Evolutionary conservation across 257 asterid species (phyloP).

Genomic region (Coffea eugenioides): DNA sequence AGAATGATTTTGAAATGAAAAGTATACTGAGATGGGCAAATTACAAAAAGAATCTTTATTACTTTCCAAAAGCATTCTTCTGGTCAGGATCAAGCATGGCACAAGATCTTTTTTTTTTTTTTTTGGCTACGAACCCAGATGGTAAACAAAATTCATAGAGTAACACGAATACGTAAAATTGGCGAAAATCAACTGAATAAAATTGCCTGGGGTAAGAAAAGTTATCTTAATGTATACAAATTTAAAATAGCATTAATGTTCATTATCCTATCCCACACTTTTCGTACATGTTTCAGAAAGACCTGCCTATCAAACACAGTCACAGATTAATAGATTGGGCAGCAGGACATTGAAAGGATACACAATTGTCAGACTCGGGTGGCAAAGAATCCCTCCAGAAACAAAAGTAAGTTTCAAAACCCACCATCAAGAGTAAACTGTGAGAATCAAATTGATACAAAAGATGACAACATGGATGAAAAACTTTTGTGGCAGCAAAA

Average conservation of each 20-base stretch:
- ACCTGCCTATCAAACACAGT: not conserved
- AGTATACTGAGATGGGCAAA: not conserved
- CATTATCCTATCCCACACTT: not conserved
- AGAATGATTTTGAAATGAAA: no score
- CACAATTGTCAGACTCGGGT: not conserved
- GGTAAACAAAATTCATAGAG: not conserved
- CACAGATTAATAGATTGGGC: not conserved
- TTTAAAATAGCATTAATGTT: not conserved
- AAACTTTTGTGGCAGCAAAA: not conserved
- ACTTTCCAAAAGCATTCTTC: not conserved
- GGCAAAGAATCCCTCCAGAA: not conserved
- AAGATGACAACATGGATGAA: slow-evolving; percentile 8
- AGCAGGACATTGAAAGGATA: not conserved
- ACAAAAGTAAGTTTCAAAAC: not conserved
- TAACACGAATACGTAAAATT: no score
- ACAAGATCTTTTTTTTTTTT: not conserved
- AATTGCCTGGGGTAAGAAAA: not conserved
- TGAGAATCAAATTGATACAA: not conserved
- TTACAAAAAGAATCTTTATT: no score
- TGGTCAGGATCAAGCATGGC: not conserved
- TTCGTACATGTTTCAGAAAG: not conserved
- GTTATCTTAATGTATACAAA: not conserved
- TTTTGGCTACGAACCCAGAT: not conserved
- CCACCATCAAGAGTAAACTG: not conserved
- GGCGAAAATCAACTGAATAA: not conserved